Percentiles rank a stretch among this genome's conserved stretches.
Conservation (phyloP, 345 rosid species). For the Eutrema yunnanense region DNA sequence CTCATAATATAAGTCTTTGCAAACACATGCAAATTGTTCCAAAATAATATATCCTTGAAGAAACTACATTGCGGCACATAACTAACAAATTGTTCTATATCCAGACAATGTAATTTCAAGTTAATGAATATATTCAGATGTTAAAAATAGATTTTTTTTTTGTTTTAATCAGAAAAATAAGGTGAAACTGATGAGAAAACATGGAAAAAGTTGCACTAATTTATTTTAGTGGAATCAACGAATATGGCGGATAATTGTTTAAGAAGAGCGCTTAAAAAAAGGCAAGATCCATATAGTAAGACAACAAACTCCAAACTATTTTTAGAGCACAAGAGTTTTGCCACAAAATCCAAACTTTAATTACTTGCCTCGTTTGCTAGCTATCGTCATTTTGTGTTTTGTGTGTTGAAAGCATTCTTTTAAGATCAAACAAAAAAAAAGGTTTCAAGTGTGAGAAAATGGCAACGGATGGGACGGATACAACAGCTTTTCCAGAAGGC, state of each 20-base stretch:
- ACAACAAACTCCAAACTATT: conserved; percentile 11
- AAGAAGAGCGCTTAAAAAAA: not conserved
- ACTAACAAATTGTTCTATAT: not conserved
- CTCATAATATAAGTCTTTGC: not conserved
- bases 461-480: conserved; percentile 26
- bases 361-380: not conserved
- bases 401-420: not conserved
- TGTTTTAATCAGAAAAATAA: not conserved
- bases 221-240: conserved; percentile 3
- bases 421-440: not conserved
- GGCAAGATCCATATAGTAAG: not conserved
- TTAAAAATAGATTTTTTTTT: not conserved
- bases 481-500: conserved; percentile 40
- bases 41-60: not conserved
- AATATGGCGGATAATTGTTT: not conserved
- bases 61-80: not conserved
- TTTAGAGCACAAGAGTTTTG: conserved; percentile 10
- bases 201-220: not conserved
- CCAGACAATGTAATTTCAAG: not conserved
- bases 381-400: not conserved
- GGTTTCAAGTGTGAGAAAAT: conserved; percentile 10
- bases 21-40: not conserved
- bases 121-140: not conserved
- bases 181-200: not conserved
- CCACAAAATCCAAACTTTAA: conserved; percentile 9